Conservation (phyloP, 345 rosid species). For the Laguncularia racemosa region DNA sequence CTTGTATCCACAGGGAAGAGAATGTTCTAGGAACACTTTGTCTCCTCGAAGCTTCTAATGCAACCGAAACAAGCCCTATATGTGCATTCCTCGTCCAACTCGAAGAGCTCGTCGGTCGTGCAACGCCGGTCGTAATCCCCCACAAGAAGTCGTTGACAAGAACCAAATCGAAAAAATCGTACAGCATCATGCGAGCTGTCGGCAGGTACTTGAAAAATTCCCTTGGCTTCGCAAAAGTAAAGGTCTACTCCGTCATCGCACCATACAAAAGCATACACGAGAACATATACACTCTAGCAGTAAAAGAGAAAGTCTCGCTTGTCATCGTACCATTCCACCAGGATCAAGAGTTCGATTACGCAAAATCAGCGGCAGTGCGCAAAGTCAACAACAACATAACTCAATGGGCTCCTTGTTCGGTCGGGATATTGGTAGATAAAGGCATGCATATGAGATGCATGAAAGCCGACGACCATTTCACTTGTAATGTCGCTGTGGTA, state of each 20-base stretch:
- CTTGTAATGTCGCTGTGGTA: constrained; percentile 14
- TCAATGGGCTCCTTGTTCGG: constrained; percentile 7
- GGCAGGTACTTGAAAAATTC: constrained; percentile 4
- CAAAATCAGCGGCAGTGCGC: constrained; percentile 8
- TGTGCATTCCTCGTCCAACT: constrained; percentile 15
- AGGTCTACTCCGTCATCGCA: constrained; percentile 8
- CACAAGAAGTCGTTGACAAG: background rate
- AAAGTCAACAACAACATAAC: constrained; percentile 2
- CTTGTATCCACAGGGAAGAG: constrained; percentile 15
- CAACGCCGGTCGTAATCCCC: constrained; percentile 14
- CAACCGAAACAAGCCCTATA: constrained; percentile 1
- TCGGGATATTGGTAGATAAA: constrained; percentile 9
- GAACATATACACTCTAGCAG: constrained; percentile 16
- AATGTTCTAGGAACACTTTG: constrained; percentile 15
- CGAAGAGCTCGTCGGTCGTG: constrained; percentile 15
- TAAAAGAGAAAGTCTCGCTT: constrained; percentile 13
- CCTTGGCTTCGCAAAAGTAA: background rate
- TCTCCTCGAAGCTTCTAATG: constrained; percentile 16
- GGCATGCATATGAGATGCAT: background rate
- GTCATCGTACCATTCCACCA: constrained; percentile 20
- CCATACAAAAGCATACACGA: constrained; percentile 18
- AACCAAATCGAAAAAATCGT: background rate
- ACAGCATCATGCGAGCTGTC: constrained; percentile 18
- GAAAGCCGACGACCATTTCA: background rate
- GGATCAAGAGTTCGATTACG: constrained; percentile 19